Evolutionary conservation across 2,329 filamentous ascomycete species (phyloP).

Genomic region (Penicillium sp.): DNA sequence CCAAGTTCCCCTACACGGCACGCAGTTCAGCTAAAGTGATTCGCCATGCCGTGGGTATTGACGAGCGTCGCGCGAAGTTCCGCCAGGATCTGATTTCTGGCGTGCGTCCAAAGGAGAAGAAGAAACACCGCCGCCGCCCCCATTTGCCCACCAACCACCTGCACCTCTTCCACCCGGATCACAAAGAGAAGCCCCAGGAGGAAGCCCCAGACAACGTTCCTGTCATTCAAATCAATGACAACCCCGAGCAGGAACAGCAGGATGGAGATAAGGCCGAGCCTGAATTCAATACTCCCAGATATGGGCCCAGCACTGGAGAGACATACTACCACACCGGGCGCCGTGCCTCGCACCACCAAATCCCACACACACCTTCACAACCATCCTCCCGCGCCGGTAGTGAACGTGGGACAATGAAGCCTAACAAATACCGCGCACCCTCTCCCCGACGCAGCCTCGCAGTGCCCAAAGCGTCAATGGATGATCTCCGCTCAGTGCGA

Average conservation of each 20-base stretch:
- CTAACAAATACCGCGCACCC: conserved; percentile 31
- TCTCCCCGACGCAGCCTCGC: conserved; percentile 28
- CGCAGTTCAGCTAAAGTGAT: conserved; percentile 56
- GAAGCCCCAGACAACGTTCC: conserved; percentile 27
- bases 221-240: conserved; percentile 35
- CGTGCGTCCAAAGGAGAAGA: conserved; percentile 27
- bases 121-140: conserved; percentile 20
- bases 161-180: conserved; percentile 24
- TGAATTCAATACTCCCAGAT: conserved; percentile 4
- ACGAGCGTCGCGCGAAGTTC: conserved; percentile 60
- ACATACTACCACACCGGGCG: conserved; percentile 33
- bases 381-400: conserved; percentile 14
- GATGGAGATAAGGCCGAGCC: conserved; percentile 7
- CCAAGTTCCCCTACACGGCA: conserved; percentile 65
- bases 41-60: conserved; percentile 58
- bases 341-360: not conserved
- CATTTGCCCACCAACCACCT: conserved; percentile 25
- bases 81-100: conserved; percentile 57
- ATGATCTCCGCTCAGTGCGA: conserved; percentile 32
- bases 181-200: conserved; percentile 7
- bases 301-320: conserved; percentile 22
- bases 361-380: conserved; percentile 19
- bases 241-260: conserved; percentile 4
- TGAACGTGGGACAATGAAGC: conserved; percentile 10
- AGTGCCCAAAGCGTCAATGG: conserved; percentile 32